Percentiles rank a stretch among this genome's conserved stretches.
Conservation (phyloP, 1,284 basidiomycete genomes). For the Ceratobasidium sp. region DNA sequence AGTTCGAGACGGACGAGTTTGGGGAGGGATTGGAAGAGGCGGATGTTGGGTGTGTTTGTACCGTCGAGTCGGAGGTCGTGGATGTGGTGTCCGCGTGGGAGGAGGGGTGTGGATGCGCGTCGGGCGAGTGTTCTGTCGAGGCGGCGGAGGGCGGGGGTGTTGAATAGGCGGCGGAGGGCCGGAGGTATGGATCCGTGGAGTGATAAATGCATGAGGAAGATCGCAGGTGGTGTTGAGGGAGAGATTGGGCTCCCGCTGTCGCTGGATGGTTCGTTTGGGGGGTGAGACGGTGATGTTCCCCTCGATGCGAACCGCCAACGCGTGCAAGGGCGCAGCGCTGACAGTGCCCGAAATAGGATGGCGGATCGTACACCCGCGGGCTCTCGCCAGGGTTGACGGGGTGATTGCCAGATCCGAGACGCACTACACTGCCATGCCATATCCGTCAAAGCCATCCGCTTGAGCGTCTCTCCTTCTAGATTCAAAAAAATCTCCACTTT, state of each 20-base stretch:
- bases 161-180: constrained; percentile 22
- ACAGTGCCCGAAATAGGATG: constrained; percentile 36
- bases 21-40: constrained; percentile 26
- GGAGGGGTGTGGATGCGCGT: constrained; percentile 7
- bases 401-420: constrained; percentile 13
- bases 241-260: not conserved
- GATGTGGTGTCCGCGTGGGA: constrained; percentile 32
- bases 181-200: constrained; percentile 21
- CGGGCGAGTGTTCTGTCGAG: constrained; percentile 18
- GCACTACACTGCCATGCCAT: constrained; percentile 42
- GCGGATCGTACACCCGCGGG: constrained; percentile 20
- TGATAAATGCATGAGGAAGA: constrained; percentile 18
- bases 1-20: constrained; percentile 29
- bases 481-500: constrained; percentile 6
- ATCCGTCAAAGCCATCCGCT: constrained; percentile 11
- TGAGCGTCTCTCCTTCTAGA: constrained; percentile 11
- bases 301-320: constrained; percentile 1
- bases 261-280: not conserved
- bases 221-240: constrained; percentile 10
- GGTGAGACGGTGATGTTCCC: not conserved
- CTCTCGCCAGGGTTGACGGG: not conserved
- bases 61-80: constrained; percentile 20
- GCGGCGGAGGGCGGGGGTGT: constrained; percentile 24
- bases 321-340: constrained; percentile 23
- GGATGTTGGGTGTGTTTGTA: constrained; percentile 18